These are phyloP conservation scores for Haplographium delicatum DNA, from an alignment of 495 filamentous ascomycete species.

Conservation along the genomic window DNA sequence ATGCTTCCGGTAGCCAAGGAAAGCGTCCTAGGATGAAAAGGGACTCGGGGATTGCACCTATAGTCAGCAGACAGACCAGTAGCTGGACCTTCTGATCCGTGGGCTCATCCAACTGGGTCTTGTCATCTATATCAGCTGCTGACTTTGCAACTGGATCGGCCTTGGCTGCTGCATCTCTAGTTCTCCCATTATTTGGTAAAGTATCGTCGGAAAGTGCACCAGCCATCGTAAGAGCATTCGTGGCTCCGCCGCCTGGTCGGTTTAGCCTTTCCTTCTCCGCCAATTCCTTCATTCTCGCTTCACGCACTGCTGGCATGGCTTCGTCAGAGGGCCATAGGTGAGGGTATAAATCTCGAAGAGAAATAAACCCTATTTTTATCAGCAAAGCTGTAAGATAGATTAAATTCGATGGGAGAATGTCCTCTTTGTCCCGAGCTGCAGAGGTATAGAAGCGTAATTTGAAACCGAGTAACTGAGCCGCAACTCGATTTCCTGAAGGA, in stretches of 20 bases:
- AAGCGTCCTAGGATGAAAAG: slow-evolving; percentile 89
- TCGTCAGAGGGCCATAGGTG: slow-evolving; percentile 86
- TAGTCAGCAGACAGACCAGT: slow-evolving; percentile 77
- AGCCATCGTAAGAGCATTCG: slow-evolving; percentile 87
- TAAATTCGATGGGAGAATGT: slow-evolving; percentile 80
- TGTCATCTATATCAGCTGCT: slow-evolving; percentile 41
- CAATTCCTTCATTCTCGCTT: slow-evolving; percentile 67
- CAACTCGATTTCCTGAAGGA: slow-evolving; percentile 79
- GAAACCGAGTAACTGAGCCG: slow-evolving; percentile 93
- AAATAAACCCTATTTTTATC: slow-evolving; percentile 97
- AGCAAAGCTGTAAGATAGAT: slow-evolving; percentile 85
- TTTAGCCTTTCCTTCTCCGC: slow-evolving; percentile 66
- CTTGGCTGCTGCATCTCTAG: slow-evolving; percentile 24
- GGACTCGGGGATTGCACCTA: slow-evolving; percentile 89
- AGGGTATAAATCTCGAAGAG: slow-evolving; percentile 85
- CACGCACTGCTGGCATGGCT: slow-evolving; percentile 65
- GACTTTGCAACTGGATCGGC: slow-evolving; percentile 41
- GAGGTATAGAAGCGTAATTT: slow-evolving; percentile 92
- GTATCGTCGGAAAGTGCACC: slow-evolving; percentile 84
- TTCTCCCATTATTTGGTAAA: slow-evolving; percentile 34
- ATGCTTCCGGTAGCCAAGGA: slow-evolving; percentile 81
- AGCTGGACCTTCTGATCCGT: slow-evolving; percentile 85
- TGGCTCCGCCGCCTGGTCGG: slow-evolving; percentile 52
- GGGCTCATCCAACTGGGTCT: slow-evolving; percentile 65
- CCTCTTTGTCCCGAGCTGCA: slow-evolving; percentile 57